A percentile compares a stretch with the other conserved stretches of the same genome.
Evolutionary conservation across 2,329 filamentous ascomycete species (phyloP).

Genomic region (Graphiopsis chlorocephala): DNA sequence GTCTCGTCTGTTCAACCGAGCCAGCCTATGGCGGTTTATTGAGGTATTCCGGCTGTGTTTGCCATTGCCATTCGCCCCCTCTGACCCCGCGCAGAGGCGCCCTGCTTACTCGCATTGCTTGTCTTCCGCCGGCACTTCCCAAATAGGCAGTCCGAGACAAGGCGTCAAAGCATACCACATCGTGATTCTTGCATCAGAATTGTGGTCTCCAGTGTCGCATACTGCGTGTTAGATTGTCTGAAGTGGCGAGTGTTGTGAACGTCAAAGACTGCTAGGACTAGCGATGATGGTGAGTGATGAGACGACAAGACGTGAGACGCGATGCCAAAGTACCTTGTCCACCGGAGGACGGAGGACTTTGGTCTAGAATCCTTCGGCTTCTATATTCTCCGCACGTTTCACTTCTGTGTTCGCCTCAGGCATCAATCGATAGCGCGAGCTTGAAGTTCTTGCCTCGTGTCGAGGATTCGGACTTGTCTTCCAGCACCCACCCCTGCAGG

Average conservation of each 20-base stretch:
- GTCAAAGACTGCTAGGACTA: not conserved
- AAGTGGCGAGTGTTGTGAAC: too few species aligned
- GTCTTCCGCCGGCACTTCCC: slow-evolving; percentile 3
- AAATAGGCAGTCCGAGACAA: slow-evolving; percentile 6
- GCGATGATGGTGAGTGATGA: not conserved
- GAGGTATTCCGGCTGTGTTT: slow-evolving; percentile 10
- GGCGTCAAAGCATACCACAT: not conserved
- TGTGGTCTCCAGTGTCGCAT: not conserved
- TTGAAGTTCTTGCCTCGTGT: slow-evolving; percentile 6
- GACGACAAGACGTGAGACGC: not conserved
- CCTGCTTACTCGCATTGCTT: not conserved
- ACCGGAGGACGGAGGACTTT: too few species aligned
- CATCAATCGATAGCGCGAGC: not conserved
- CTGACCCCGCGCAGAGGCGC: slow-evolving; percentile 12
- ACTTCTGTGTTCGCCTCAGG: not conserved
- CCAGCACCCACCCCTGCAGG: not conserved
- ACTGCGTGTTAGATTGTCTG: not conserved
- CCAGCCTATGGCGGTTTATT: slow-evolving; percentile 5
- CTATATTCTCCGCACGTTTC: not conserved
- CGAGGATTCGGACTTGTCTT: not conserved
- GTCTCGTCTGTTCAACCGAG: not conserved
- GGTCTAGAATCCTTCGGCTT: not conserved
- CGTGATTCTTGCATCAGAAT: slow-evolving; percentile 4
- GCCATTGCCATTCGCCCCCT: slow-evolving; percentile 1
- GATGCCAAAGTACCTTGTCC: too few species aligned